phyloP scores from a whole-genome alignment of 202 grass and related monocot genomes.

The Alloteropsis angusta region DNA sequence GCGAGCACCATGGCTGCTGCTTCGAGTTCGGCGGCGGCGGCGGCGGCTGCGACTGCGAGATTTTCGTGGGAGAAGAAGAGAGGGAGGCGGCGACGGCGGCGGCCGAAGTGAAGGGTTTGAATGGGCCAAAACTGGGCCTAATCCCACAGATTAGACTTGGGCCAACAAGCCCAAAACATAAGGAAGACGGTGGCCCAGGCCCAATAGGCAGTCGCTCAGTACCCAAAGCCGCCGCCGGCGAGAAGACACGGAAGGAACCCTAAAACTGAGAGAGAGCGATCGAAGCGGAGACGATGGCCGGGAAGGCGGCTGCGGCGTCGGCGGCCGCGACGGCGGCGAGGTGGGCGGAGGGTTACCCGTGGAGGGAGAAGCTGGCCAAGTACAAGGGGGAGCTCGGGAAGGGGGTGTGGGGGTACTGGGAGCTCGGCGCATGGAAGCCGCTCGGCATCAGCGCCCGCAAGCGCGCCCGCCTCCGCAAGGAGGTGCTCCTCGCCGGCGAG shows the following conservation, averaged over 20 bases:
- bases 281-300: conserved; percentile 29
- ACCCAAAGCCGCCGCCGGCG: not conserved
- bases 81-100: not conserved
- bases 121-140: not conserved
- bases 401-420: conserved; percentile 96
- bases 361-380: conserved; percentile 72
- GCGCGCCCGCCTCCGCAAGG: conserved; percentile 77
- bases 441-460: conserved; percentile 65
- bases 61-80: not conserved
- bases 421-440: conserved; percentile 90
- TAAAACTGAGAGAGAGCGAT: not conserved
- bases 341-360: conserved; percentile 50
- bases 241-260: not conserved
- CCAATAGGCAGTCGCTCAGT: not conserved
- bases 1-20: conserved; percentile 57
- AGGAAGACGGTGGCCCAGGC: not conserved
- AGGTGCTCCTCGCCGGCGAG: conserved; percentile 84
- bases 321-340: conserved; percentile 27
- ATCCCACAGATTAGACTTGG: not conserved
- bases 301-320: conserved; percentile 27
- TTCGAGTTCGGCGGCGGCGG: not conserved
- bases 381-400: conserved; percentile 66
- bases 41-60: conserved; percentile 17
- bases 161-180: not conserved
- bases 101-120: not conserved